Conservation (phyloP, 179 eudicot genomes). For the Beta lomatogona region DNA sequence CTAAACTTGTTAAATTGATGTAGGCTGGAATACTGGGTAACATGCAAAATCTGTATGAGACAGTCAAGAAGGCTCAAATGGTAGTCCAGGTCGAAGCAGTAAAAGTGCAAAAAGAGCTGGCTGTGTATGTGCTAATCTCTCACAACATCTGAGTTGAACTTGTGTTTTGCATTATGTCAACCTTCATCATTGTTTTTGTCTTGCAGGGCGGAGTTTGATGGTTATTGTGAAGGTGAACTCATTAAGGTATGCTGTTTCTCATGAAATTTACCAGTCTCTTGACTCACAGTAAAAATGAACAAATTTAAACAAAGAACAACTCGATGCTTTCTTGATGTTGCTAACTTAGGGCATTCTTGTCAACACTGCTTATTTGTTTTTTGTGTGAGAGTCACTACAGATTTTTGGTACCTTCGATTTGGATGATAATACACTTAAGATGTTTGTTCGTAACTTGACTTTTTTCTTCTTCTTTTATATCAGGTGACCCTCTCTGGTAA, state of each 20-base stretch:
- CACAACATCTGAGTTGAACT: background rate
- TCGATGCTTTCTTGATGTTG: background rate
- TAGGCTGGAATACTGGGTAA: slow-evolving; percentile 86
- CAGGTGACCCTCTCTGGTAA: slow-evolving; percentile 93
- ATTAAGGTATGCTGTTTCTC: slow-evolving; percentile 59
- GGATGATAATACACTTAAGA: background rate
- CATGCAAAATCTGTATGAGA: slow-evolving; percentile 86
- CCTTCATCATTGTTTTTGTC: background rate
- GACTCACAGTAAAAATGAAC: too few species aligned
- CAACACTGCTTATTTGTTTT: background rate
- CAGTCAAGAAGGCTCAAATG: slow-evolving; percentile 93
- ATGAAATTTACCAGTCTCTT: background rate
- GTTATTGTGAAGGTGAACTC: slow-evolving; percentile 90
- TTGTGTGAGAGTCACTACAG: background rate
- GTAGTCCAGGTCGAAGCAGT: slow-evolving; percentile 99
- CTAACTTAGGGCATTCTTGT: background rate
- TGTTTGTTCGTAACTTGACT: background rate
- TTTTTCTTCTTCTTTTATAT: background rate
- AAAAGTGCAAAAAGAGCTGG: slow-evolving; percentile 88
- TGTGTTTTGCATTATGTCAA: background rate
- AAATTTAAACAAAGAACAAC: too few species aligned
- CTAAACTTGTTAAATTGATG: slow-evolving; percentile 10
- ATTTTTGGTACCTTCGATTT: background rate
- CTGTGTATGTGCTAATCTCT: slow-evolving; percentile 53
- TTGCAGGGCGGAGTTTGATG: slow-evolving; percentile 91